Evolutionary conservation across 495 filamentous ascomycete species (phyloP), one percentile per base, ranked within the genome.

Genomic region (Penicillium arizonense): DNA sequence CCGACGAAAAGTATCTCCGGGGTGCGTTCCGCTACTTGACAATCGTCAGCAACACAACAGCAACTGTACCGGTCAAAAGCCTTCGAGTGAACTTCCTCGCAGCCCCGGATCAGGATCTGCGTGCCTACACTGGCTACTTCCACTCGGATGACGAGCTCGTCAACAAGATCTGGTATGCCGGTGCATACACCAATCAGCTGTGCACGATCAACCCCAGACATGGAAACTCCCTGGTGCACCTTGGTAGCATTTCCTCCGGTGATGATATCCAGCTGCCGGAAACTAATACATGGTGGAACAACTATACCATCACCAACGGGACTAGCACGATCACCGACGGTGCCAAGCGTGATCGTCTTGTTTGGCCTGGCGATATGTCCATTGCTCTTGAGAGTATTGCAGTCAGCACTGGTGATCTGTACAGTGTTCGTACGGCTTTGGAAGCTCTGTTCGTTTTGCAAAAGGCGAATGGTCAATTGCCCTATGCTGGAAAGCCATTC

Each of bases 131-230:
- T 40, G 82, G 83, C 2, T 85, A 82, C 49, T 85, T 85, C 56
- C 77, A 85, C 57, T 76, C 70, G 41, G 72, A 70, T 47, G 79
- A 82, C 53, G 75, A 82, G 12, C 48, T 77, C 23, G 67, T 87
- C 32, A 85, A 87, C 50, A 63, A 74, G 11, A 74, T 84, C 37
- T 86, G 81, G 81, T 86, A 86, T 58, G 77, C 82, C n/a, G 81
- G 82, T 12, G 81, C 82, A 13, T 87, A 81, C 55, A 87, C 83
- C 0, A 67, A 78, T 28, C 81, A 85, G 60, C 68, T 84, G 6
- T 78, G 71, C 33, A 83, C 77, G 7, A 78, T 83, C 36, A 70
- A 80, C 46, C 78, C 79, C 0, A 57, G 56, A 0, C 62, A 75
- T 34, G 81, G 82, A 12, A 66, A 75, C 39, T 63, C 80, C 0